These are phyloP conservation scores for Yamadazyma kanchanaburiensis DNA, from an alignment of 1,139 yeast species.

Conservation along the genomic window DNA sequence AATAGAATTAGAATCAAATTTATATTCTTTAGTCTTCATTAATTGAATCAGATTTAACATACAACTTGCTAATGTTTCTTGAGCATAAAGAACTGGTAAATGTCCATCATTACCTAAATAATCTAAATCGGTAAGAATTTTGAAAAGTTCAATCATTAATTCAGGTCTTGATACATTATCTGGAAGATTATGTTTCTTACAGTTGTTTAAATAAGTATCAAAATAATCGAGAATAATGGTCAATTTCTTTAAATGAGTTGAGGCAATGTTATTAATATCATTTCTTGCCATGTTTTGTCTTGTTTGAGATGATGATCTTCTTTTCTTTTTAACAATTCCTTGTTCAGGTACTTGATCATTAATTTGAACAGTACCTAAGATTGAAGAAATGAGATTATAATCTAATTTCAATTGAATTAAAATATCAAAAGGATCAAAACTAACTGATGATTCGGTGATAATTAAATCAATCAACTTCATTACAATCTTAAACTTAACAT, in stretches of 20 bases:
- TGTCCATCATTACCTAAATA: constrained; percentile 89
- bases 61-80: constrained; percentile 86
- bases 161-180: constrained; percentile 38
- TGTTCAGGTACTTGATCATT: constrained; percentile 43
- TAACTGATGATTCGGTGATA: constrained; percentile 27
- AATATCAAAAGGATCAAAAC: constrained; percentile 53
- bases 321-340: constrained; percentile 61
- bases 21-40: constrained; percentile 34
- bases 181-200: constrained; percentile 5
- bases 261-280: constrained; percentile 70
- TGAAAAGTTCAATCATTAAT: constrained; percentile 58
- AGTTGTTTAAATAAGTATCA: constrained; percentile 43
- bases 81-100: constrained; percentile 85
- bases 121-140: constrained; percentile 78
- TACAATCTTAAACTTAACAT: constrained; percentile 55
- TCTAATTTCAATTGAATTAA: constrained; percentile 48
- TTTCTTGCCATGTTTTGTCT: constrained; percentile 72
- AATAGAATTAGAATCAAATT: constrained; percentile 61
- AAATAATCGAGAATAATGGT: constrained; percentile 78
- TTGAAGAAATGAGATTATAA: constrained; percentile 43
- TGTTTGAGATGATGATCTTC: constrained; percentile 78
- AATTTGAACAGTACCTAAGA: constrained; percentile 49
- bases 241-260: constrained; percentile 70
- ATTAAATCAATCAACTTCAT: constrained; percentile 58
- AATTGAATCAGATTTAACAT: constrained; percentile 67